Evolutionary conservation across 192 early-diverging fungal genomes (phyloP).

Genomic region (Funneliformis mosseae): DNA sequence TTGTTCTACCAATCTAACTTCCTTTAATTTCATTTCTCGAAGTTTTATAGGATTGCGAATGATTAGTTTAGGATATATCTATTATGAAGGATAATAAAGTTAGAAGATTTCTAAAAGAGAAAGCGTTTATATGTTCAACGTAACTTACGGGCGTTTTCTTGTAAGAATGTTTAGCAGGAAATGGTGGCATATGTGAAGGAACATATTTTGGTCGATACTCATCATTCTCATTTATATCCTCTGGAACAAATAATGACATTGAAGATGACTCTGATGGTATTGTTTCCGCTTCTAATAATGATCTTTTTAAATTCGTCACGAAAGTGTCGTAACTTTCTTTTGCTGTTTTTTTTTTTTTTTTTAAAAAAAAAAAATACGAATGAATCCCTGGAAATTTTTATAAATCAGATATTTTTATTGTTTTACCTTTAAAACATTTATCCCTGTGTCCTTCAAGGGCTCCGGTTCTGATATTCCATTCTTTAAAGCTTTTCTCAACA

Average conservation of each 20-base stretch:
- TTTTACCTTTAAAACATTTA: conserved; percentile 39
- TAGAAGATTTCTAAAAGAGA: background rate
- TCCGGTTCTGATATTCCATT: conserved; percentile 41
- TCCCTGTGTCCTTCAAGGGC: conserved; percentile 44
- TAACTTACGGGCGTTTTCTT: conserved; percentile 56
- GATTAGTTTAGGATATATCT: conserved; percentile 58
- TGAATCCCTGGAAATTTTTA: no score
- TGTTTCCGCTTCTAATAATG: background rate
- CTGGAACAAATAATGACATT: background rate
- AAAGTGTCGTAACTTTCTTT: background rate
- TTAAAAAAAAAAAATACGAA: background rate
- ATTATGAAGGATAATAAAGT: background rate
- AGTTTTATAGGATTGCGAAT: conserved; percentile 51
- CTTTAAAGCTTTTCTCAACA: conserved; percentile 48
- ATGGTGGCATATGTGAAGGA: conserved; percentile 52
- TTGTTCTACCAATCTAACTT: conserved; percentile 58
- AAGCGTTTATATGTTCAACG: background rate
- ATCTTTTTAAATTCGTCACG: background rate
- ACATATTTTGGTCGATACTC: conserved; percentile 46
- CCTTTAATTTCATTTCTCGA: conserved; percentile 53
- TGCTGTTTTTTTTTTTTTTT: background rate
- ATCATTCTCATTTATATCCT: background rate
- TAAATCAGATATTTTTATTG: background rate
- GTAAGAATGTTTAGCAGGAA: conserved; percentile 60
- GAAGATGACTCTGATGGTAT: background rate